Conservation (phyloP, 139 green algal species). For the Chlorella sp. region DNA sequence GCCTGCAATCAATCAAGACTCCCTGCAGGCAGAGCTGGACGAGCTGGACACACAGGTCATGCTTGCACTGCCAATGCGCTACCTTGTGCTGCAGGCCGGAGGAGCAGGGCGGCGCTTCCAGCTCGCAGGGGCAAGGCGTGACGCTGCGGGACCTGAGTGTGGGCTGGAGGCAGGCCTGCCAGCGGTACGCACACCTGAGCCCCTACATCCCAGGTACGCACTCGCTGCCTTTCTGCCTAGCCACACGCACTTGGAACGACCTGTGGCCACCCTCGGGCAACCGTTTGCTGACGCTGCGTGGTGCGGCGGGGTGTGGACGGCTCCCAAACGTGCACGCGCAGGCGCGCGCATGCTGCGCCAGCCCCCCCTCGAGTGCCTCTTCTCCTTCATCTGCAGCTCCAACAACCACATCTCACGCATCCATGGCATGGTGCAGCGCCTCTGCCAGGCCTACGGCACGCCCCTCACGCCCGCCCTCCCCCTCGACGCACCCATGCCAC, state of each 20-base stretch:
- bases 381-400: slow-evolving; percentile 89
- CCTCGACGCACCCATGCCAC: too few species aligned
- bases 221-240: too few species aligned
- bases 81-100: too few species aligned
- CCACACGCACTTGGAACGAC: too few species aligned
- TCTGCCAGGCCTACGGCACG: slow-evolving; percentile 71
- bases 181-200: slow-evolving; percentile 45
- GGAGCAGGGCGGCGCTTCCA: too few species aligned
- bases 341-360: slow-evolving; percentile 82
- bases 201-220: slow-evolving; percentile 49
- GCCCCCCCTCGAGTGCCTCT: slow-evolving; percentile 89
- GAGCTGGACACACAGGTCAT: too few species aligned
- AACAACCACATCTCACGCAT: slow-evolving; percentile 98
- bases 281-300: too few species aligned
- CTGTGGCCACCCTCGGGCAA: too few species aligned
- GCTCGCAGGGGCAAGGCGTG: too few species aligned
- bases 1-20: too few species aligned
- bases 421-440: slow-evolving; percentile 81
- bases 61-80: too few species aligned
- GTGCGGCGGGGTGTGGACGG: neutral
- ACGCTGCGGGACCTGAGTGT: slow-evolving; percentile 37
- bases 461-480: slow-evolving; percentile 31
- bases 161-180: slow-evolving; percentile 48
- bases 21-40: too few species aligned
- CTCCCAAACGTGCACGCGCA: slow-evolving; percentile 5